phyloP scores from a whole-genome alignment of 352 stramenopile species.

The Phytophthora vignae region DNA sequence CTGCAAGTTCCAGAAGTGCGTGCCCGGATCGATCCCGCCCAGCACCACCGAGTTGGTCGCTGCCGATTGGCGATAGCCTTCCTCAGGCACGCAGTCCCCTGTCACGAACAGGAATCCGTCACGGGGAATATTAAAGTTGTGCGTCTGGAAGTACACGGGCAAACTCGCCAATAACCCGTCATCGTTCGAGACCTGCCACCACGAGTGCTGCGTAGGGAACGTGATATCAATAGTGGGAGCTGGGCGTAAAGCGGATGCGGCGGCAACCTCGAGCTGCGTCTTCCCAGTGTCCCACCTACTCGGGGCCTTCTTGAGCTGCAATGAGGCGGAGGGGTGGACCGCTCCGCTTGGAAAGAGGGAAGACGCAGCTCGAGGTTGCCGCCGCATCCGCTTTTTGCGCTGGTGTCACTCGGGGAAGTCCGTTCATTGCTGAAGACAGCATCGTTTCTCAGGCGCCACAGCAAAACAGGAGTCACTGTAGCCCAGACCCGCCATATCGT shows the following conservation, averaged over 20 bases:
- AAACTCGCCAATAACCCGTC: conserved; percentile 26
- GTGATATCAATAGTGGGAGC: conserved; percentile 25
- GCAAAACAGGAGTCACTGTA: no score
- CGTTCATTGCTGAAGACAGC: no score
- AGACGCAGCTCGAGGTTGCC: no score
- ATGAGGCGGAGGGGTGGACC: no score
- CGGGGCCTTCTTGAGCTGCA: no score
- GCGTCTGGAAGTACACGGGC: conserved; percentile 37
- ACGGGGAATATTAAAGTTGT: conserved; percentile 39
- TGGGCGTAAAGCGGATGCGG: not conserved
- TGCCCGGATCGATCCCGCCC: conserved; percentile 45
- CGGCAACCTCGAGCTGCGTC: not conserved
- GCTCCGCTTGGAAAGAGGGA: no score
- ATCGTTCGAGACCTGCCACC: conserved; percentile 32
- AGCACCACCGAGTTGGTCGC: conserved; percentile 27
- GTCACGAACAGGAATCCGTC: conserved; percentile 54
- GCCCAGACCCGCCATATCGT: no score
- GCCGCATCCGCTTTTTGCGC: no score
- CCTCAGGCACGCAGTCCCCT: conserved; percentile 37
- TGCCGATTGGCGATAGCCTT: conserved; percentile 21
- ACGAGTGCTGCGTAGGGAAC: conserved; percentile 51
- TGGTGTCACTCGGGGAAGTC: no score
- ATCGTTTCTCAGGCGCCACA: no score
- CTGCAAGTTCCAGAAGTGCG: conserved; percentile 56
- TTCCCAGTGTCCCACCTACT: no score